Conservation (phyloP, 2,329 filamentous ascomycete species). For the Alternaria brassicae region DNA sequence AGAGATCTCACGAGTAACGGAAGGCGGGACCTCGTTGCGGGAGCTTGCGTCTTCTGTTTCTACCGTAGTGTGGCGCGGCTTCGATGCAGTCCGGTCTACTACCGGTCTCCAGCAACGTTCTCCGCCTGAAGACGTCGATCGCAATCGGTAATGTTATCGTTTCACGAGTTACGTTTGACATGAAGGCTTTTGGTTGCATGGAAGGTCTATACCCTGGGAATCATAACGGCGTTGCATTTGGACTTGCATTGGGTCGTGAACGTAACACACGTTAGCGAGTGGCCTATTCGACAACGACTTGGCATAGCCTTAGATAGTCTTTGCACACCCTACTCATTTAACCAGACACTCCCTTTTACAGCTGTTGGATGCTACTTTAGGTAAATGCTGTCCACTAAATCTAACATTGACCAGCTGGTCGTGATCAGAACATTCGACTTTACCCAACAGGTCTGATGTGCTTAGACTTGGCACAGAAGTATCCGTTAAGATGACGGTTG, state of each 20-base stretch:
- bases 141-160: constrained; percentile 37
- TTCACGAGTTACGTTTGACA: constrained; percentile 6
- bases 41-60: constrained; percentile 44
- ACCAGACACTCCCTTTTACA: not conserved
- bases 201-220: constrained; percentile 26
- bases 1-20: constrained; percentile 21
- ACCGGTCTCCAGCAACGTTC: constrained; percentile 40
- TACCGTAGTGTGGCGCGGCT: constrained; percentile 47
- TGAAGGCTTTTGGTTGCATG: constrained; percentile 22
- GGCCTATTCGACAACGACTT: not conserved
- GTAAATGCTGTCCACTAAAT: not conserved
- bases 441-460: not conserved
- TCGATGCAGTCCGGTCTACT: constrained; percentile 42
- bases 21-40: constrained; percentile 36
- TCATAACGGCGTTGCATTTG: constrained; percentile 19
- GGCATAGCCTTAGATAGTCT: not conserved
- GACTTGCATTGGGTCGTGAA: not conserved
- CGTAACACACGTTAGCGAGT: not conserved
- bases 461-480: not conserved
- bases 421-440: not conserved
- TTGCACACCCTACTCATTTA: constrained; percentile 6
- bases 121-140: constrained; percentile 43
- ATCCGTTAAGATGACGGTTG: not conserved
- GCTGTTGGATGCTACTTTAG: not conserved
- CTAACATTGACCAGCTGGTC: not conserved